phyloP scores from a whole-genome alignment of 1,284 basidiomycete species.

The Tranzscheliella williamsii region DNA sequence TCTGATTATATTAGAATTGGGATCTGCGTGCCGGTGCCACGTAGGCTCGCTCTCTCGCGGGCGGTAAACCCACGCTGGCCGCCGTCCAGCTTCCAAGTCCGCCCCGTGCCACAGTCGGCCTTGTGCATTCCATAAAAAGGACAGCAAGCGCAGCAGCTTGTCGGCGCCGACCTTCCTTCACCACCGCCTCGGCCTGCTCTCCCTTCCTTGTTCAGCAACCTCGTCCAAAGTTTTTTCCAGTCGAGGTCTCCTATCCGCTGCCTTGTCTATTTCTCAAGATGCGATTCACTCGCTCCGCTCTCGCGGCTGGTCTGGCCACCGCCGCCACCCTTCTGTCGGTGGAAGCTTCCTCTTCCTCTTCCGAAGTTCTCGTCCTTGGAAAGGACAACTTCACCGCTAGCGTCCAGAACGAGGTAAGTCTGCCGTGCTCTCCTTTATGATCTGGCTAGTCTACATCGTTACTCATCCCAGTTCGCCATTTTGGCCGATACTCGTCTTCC shows the following conservation, averaged over 20 bases:
- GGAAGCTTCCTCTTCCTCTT: conserved; percentile 66
- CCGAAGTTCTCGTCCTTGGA: conserved; percentile 82
- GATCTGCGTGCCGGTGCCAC: too few species aligned
- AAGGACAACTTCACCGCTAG: conserved; percentile 72
- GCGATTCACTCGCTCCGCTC: conserved; percentile 40
- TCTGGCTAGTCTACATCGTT: neutral
- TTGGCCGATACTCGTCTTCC: neutral
- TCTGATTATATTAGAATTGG: too few species aligned
- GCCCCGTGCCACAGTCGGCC: too few species aligned
- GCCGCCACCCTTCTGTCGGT: conserved; percentile 63
- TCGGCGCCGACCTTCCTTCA: too few species aligned
- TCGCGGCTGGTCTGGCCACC: conserved; percentile 42
- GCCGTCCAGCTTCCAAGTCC: too few species aligned
- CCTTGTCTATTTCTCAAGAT: conserved; percentile 16
- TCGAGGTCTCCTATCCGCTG: neutral
- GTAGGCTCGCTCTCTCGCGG: too few species aligned
- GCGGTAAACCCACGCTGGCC: too few species aligned
- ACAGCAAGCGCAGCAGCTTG: too few species aligned
- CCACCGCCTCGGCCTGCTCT: neutral
- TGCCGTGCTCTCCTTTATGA: neutral
- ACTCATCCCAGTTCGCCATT: neutral
- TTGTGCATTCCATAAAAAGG: too few species aligned
- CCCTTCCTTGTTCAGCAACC: neutral
- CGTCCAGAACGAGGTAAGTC: conserved; percentile 67
- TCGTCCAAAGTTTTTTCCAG: too few species aligned